A percentile compares a stretch with the other conserved stretches of the same genome.
Conservation (phyloP, 1,284 basidiomycete genomes). For the Athelia sp. region DNA sequence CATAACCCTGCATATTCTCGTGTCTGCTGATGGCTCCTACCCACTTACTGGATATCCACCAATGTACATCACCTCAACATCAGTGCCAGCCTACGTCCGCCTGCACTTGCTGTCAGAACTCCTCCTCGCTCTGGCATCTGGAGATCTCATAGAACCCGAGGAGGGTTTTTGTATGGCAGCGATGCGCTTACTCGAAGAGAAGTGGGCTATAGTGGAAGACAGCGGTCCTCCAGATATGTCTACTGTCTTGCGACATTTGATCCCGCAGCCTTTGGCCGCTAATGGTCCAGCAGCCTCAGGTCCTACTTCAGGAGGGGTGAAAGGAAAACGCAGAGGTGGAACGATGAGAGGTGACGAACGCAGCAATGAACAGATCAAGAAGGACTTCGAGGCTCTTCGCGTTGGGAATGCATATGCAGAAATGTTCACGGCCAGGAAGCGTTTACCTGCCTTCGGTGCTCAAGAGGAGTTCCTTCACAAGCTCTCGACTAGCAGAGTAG, state of each 20-base stretch:
- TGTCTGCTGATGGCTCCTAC: slow-evolving; percentile 48
- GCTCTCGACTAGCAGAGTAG: slow-evolving; percentile 60
- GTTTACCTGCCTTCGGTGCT: slow-evolving; percentile 74
- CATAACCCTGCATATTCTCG: slow-evolving; percentile 65
- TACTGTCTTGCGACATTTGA: slow-evolving; percentile 57
- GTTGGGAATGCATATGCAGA: slow-evolving; percentile 47
- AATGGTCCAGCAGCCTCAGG: background rate
- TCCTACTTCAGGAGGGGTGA: background rate
- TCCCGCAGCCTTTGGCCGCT: slow-evolving; percentile 30
- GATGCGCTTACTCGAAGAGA: slow-evolving; percentile 71
- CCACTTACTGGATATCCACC: slow-evolving; percentile 57
- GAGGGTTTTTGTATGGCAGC: slow-evolving; percentile 75
- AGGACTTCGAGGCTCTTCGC: slow-evolving; percentile 46
- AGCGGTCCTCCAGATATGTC: slow-evolving; percentile 71
- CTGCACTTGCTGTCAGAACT: slow-evolving; percentile 76
- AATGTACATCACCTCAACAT: slow-evolving; percentile 72
- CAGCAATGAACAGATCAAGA: slow-evolving; percentile 48
- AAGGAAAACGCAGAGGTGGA: slow-evolving; percentile 13
- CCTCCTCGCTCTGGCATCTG: slow-evolving; percentile 46
- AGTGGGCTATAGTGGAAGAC: slow-evolving; percentile 62
- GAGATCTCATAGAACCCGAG: slow-evolving; percentile 56
- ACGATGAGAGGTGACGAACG: slow-evolving; percentile 33
- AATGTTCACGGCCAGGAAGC: slow-evolving; percentile 54
- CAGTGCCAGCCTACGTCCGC: slow-evolving; percentile 78
- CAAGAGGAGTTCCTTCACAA: slow-evolving; percentile 59